Conservation (phyloP, 257 asterid species). For the Solanum virginianum region DNA sequence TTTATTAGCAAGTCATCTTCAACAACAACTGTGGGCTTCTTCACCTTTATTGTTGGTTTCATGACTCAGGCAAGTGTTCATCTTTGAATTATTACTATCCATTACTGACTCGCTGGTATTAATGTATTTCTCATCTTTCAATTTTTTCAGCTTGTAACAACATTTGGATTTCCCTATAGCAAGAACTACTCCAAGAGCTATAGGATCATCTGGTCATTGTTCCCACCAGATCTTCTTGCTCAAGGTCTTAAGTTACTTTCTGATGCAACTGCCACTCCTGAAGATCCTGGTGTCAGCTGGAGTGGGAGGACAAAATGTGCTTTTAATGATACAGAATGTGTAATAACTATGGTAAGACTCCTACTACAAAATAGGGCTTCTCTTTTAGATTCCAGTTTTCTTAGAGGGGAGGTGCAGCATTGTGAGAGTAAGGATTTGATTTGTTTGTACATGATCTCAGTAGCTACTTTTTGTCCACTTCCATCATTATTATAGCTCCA, state of each 20-base stretch:
- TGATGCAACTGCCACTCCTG: conserved; percentile 77
- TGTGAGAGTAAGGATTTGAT: background rate
- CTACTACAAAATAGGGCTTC: background rate
- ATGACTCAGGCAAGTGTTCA: conserved; percentile 59
- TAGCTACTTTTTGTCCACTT: background rate
- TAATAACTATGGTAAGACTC: conserved; percentile 51
- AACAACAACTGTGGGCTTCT: conserved; percentile 66
- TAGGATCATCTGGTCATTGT: conserved; percentile 63
- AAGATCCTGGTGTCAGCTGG: conserved; percentile 95
- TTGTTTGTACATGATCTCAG: background rate
- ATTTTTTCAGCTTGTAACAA: conserved; percentile 56
- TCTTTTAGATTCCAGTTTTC: background rate
- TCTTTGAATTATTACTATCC: conserved; percentile 1
- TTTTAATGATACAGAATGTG: conserved; percentile 68
- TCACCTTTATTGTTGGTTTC: conserved; percentile 58
- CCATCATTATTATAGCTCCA: background rate
- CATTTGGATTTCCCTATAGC: conserved; percentile 83
- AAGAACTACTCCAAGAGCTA: conserved; percentile 24
- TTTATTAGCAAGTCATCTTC: conserved; percentile 70
- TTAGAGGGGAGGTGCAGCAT: background rate
- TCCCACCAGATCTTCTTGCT: conserved; percentile 93
- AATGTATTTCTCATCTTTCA: conserved; percentile 1
- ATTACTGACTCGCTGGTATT: conserved; percentile 4
- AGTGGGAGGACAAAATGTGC: conserved; percentile 59
- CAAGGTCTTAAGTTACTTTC: conserved; percentile 68